Evolutionary conservation across 768 basidiomycete species (phyloP), one percentile per base, ranked within the genome.

Genomic region (Tephrocybe sp.): DNA sequence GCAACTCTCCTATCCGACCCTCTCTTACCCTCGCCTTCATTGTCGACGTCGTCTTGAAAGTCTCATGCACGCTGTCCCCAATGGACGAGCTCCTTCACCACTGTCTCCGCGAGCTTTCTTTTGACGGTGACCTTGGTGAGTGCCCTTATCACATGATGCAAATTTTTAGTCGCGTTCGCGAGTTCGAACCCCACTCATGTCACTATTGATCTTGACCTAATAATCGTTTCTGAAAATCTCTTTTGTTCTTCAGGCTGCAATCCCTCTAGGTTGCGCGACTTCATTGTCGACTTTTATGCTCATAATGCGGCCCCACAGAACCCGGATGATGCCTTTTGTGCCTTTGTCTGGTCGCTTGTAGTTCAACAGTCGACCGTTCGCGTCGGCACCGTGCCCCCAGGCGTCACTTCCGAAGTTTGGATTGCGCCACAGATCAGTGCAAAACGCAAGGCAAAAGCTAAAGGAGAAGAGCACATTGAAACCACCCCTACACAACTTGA

Each of bases 71-170:
- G 21, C 26, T 30, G 35, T 43, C 43, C 42, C 15, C 35, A 30
- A 92, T 95, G 87, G 92, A 95, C 64, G 86, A 92, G 61, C 82
- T 96, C 36, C 70, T 95, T 31, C 84, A 86, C 61, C 86, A 92
- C 63, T 88, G 88, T 62, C 76, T 93, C 28, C 85, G 87, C 31
- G 91, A 96, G 65, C 75, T 96, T 25, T 83, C 93, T 5, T 94
- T 93, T 67, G 92, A 94, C 60, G 92, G 92, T 5, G 90, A 94
- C 64, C 74, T 91, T 35, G 92, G 92, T 94, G 66, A 73, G 87
- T 79, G 48, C 46, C 50, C 24, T 49, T 51, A 64, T 66, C 66
- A 70, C 65, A 63, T 68, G 68, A 68, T 66, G 44, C 27, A 24
- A 41, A 48, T 48, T 49, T 53, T 55, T 54, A 45, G 40, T 44